Evolutionary conservation across 2,329 filamentous ascomycete genomes (phyloP).

Genomic region (Cadophora gregata): DNA sequence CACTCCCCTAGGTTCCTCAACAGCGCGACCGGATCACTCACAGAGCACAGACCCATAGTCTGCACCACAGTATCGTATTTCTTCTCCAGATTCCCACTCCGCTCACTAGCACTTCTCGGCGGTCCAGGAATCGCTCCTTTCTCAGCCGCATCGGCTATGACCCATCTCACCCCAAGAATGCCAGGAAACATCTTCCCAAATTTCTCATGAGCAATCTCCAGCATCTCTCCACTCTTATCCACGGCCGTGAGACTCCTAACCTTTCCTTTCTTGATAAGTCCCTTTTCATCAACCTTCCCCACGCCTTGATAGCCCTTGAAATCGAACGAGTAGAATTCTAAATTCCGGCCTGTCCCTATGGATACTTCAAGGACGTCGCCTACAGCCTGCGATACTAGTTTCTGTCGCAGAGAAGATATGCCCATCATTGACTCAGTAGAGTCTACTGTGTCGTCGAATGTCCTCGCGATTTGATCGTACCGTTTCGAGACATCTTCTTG

Average conservation of each 20-base stretch:
- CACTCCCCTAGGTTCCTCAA: slow-evolving; percentile 58
- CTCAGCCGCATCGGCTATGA: slow-evolving; percentile 41
- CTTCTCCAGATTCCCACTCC: slow-evolving; percentile 32
- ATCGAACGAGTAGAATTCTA: slow-evolving; percentile 64
- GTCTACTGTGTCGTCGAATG: slow-evolving; percentile 65
- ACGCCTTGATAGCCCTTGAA: slow-evolving; percentile 37
- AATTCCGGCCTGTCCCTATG: slow-evolving; percentile 66
- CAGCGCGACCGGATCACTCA: slow-evolving; percentile 60
- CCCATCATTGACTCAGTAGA: slow-evolving; percentile 63
- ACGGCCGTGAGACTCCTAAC: slow-evolving; percentile 65
- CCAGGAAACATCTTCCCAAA: slow-evolving; percentile 53
- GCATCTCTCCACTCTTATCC: slow-evolving; percentile 65
- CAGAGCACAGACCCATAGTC: slow-evolving; percentile 69
- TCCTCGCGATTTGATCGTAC: slow-evolving; percentile 50
- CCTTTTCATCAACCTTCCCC: slow-evolving; percentile 31
- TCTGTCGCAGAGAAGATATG: slow-evolving; percentile 56
- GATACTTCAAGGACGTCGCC: slow-evolving; percentile 68
- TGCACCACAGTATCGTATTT: slow-evolving; percentile 68
- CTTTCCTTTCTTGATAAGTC: slow-evolving; percentile 42
- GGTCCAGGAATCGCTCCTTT: slow-evolving; percentile 37
- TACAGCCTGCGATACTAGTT: slow-evolving; percentile 53
- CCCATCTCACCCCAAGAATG: slow-evolving; percentile 49
- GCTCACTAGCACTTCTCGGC: slow-evolving; percentile 36
- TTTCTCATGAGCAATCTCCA: slow-evolving; percentile 61
- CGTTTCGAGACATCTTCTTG: slow-evolving; percentile 43